Evolutionary conservation across 805 yeast species (phyloP).

Genomic region (Cyberlindnera nakhonratchasimensis): DNA sequence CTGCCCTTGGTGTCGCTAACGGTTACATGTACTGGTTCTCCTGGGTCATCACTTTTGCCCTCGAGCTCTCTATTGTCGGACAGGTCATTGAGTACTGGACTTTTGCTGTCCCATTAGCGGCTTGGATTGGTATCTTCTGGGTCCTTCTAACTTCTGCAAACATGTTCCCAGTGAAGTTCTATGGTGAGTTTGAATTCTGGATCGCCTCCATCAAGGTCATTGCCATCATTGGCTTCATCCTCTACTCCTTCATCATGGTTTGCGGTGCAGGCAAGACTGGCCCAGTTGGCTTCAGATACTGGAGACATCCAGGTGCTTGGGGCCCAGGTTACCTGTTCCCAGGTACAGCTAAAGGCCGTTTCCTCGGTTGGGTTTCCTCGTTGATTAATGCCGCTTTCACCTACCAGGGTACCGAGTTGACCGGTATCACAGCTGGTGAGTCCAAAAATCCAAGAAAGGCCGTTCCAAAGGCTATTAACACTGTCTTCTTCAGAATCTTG

Average conservation of each 20-base stretch:
- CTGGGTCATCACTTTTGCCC: constrained; percentile 74
- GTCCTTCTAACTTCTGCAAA: constrained; percentile 50
- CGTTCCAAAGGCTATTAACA: constrained; percentile 69
- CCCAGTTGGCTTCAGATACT: constrained; percentile 74
- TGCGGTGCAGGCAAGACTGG: constrained; percentile 71
- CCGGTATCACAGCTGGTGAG: constrained; percentile 76
- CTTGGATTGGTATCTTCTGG: constrained; percentile 69
- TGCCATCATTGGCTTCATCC: constrained; percentile 67
- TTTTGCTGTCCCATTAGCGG: constrained; percentile 62
- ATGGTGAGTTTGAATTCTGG: constrained; percentile 80
- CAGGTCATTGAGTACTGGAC: constrained; percentile 68
- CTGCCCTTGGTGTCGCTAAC: constrained; percentile 69
- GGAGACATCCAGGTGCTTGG: constrained; percentile 79
- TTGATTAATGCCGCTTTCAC: constrained; percentile 76
- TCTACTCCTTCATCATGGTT: constrained; percentile 66
- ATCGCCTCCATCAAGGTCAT: constrained; percentile 61
- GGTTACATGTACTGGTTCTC: constrained; percentile 77
- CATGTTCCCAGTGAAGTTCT: constrained; percentile 63
- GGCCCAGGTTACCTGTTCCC: constrained; percentile 57
- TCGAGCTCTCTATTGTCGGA: constrained; percentile 70
- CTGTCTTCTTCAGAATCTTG: constrained; percentile 62
- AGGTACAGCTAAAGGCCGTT: constrained; percentile 50
- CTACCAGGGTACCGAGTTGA: constrained; percentile 74
- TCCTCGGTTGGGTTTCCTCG: constrained; percentile 68
- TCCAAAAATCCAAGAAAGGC: constrained; percentile 65